Conservation (phyloP, 257 asterid species). For the Catharanthus roseus region DNA sequence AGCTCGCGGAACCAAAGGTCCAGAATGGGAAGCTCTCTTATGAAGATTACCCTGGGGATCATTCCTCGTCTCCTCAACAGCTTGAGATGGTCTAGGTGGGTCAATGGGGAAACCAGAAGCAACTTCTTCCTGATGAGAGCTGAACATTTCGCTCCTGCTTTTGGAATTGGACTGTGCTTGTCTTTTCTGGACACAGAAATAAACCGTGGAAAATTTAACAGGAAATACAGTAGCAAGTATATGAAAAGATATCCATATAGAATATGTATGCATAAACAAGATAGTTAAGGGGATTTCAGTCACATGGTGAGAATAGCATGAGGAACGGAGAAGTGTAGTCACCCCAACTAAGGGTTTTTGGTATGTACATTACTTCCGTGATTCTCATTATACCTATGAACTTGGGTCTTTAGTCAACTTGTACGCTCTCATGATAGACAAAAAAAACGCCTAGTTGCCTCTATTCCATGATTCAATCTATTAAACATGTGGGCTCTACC, state of each 20-base stretch:
- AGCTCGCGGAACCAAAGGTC: slow-evolving; percentile 84
- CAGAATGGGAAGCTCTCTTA: slow-evolving; percentile 88
- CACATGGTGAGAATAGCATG: neutral
- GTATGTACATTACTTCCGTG: neutral
- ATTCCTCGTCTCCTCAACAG: slow-evolving; percentile 48
- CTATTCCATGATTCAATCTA: neutral
- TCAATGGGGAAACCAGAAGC: slow-evolving; percentile 96
- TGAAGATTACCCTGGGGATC: slow-evolving; percentile 48
- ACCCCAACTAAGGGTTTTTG: neutral
- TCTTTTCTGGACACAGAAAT: slow-evolving; percentile 55
- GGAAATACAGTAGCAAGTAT: neutral
- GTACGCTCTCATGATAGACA: neutral
- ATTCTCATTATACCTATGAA: neutral
- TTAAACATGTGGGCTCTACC: neutral
- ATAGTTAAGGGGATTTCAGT: neutral
- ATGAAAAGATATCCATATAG: neutral
- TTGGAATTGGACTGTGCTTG: slow-evolving; percentile 66
- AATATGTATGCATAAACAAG: neutral
- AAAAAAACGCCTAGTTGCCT: neutral
- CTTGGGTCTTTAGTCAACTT: neutral
- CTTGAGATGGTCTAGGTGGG: slow-evolving; percentile 80
- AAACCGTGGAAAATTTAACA: slow-evolving; percentile 14
- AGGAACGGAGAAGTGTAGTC: neutral
- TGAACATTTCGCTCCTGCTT: slow-evolving; percentile 98
- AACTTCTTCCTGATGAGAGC: slow-evolving; percentile 76